Base-by-base conservation (phyloP, 352 stramenopile genomes). In the Phytopythium oedochilum region DNA sequence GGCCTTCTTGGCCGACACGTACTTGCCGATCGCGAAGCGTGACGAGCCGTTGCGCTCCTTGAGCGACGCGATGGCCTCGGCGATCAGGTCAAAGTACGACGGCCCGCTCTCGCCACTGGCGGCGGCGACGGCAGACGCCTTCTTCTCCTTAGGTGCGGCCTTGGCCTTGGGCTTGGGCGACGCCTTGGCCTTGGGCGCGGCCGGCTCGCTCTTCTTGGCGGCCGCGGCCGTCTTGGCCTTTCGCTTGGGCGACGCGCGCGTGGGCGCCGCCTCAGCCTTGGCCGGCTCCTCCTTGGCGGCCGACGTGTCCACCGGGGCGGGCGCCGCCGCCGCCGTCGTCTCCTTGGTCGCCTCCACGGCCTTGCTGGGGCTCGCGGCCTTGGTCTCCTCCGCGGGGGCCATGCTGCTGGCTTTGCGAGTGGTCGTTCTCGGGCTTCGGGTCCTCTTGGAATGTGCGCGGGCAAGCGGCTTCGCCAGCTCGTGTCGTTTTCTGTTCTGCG, bases 1-100 rank as follows among this genome's bases (percentile, higher is more conserved):
- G 55, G 59, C 62, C 67, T 93, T 93, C 68, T 95, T 89, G 45
- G 63, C 66, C 75, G 86, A 73, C 47, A 98, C 88, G 45, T 83
- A 81, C 73, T 97, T 97, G 60, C 73, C 83, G 49, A 98, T 97
- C 8, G 92, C 91, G 63, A 94, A 77, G 23, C 85, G 78, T 22
- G 89, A 97, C 44, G 89, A 97, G 44, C 93, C 93, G 48, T 76
- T 97, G 65, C 91, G 93, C 68, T 97, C 91, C 71, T 97, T 97
- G 18, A 97, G 83, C 60, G 80, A 78, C 56, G 75, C 55, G 60
- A 98, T 97, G 31, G 89, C 90, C 45, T 96, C 83, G 32, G 91
- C 88, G 49, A 98, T 95, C 49, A 94, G 68, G 20, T 96, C 86
- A 53, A 93, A 94, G 76, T 96, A 94, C 47, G 81, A 88, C 22